phyloP scores from a whole-genome alignment of 805 yeast genomes.

The Danielozyma ontarioensis region DNA sequence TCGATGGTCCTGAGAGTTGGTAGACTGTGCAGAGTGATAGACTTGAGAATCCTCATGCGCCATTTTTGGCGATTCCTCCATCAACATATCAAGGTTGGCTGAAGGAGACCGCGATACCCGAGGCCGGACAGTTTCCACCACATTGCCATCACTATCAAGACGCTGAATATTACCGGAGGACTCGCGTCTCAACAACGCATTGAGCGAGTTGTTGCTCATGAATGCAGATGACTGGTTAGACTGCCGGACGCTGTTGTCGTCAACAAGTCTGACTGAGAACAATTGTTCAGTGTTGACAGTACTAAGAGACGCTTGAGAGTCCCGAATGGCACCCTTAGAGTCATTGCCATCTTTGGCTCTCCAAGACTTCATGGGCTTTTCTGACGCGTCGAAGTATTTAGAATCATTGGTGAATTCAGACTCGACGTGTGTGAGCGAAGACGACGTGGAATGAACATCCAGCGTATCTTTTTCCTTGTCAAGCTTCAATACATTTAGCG shows the following conservation, averaged over 20 bases:
- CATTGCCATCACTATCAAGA: constrained; percentile 42
- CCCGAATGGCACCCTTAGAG: constrained; percentile 45
- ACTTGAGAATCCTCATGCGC: constrained; percentile 1
- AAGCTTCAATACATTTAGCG: constrained; percentile 47
- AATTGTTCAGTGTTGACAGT: constrained; percentile 85
- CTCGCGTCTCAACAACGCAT: constrained; percentile 20
- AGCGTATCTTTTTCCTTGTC: constrained; percentile 30
- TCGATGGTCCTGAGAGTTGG: too few relatives aligned
- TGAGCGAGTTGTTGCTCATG: constrained; percentile 20
- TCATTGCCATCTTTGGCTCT: constrained; percentile 35
- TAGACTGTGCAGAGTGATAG: neutral
- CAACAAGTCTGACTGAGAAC: constrained; percentile 71
- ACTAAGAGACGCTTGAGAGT: constrained; percentile 66
- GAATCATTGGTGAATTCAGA: constrained; percentile 17
- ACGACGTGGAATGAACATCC: constrained; percentile 32
- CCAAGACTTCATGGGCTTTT: constrained; percentile 39
- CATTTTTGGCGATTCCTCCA: constrained; percentile 16
- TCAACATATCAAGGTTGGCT: constrained; percentile 22
- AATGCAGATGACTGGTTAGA: constrained; percentile 24
- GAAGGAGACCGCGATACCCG: constrained; percentile 19
- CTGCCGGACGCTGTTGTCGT: constrained; percentile 38
- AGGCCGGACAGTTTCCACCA: constrained; percentile 18
- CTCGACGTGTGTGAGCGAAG: constrained; percentile 53
- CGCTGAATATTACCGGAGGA: constrained; percentile 36
- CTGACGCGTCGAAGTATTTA: constrained; percentile 29